Base-by-base conservation (phyloP, 805 yeast genomes). In the Candida mattraensis region DNA sequence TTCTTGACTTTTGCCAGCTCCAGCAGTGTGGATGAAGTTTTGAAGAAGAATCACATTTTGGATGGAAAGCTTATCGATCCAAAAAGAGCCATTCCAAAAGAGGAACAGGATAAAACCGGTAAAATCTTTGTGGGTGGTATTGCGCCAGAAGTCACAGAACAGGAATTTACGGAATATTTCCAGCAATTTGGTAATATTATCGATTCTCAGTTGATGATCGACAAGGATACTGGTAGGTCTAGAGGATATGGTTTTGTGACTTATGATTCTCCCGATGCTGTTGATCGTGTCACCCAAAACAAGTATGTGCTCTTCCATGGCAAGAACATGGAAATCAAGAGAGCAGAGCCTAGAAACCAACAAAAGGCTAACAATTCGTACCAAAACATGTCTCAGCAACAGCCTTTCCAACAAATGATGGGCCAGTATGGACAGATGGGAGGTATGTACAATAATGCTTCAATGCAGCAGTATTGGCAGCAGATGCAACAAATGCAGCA, bases 11-110 rank as follows among this genome's bases (percentile, higher is more conserved):
- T 91, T 68, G 78, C 76, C 33, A 83, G 80, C 44, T 74, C 95
- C n/a, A 63, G 69, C 18, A 78, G 93, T 26, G 98, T 91, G 23
- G 91, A 86, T 55, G 84, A 77, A 47, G 98, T 91, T 36, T 74
- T 91, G 50, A 79, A 78, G 47, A 79, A 84, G 42, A 93, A 85
- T 55, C 99, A 91, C 60, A 77, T 87, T 36, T 68, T 91, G 33
- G 99, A 91, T 56, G 98, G 98, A 46, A 91, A 91, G 63, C 83
- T 91, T 42, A 93, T 91, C 58, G 99, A 91, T 60, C 98, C 99
- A 24, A 91, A 91, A 61, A 77, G 98, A 54, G 97, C 99, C 17
- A 91, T 91, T 53, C 97, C 98, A 22, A 83, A 87, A 60, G 97
- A 91, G 58, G 97, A 91, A 61, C 99, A 91, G 63, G 96, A 89